Base-by-base conservation (phyloP, 2,329 filamentous ascomycete genomes). In the Colletotrichum siamense region DNA sequence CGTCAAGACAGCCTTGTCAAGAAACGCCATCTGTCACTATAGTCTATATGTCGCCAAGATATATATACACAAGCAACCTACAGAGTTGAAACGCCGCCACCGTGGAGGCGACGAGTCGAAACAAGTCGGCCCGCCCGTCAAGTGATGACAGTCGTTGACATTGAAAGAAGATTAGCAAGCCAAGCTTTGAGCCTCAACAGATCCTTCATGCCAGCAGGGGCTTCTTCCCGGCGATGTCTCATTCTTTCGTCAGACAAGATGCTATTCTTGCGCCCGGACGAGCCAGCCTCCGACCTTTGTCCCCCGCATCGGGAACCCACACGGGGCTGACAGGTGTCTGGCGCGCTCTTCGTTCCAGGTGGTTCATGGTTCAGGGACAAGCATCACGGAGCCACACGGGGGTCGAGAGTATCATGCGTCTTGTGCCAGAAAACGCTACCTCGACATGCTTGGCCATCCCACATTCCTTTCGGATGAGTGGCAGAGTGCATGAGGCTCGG, bases 101-200 rank as follows among this genome's bases (percentile, higher is more conserved):
- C 39, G 32, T 26, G 34, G 63, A 67, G 73, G 44, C 30, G 22
- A 61, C 22, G 70, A 68, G 59, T 73, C 49, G 70, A 76, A 76
- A 76, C 73, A 69, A 52, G 57, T 63, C 64, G 64, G 59, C 64
- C 70, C 70, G 73, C 64, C 70, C 64, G 63, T 68, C 63, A 64
- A 57, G 55, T 49, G 28, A 69, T 69, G 70, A 69, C 64, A 65
- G 70, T 64, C 30, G 65, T 68, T 73, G 70, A 65, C 70, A 59
- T 68, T 10, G 36, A 59, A 30, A 52, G 32, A 65, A 57, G 30
- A 66, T 44, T 57, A 52, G 12, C 30, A 34, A 59, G 70, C 73
- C 73, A 76, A 76, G 70, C 73, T 75, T 76, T 64, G 57, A 73
- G 69, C 73, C 69, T 64, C 73, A 30, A 69, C 73, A 73, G 39